A percentile compares a stretch with the other conserved stretches of the same genome.
These are phyloP conservation scores for Odontarrhena argentea DNA, from an alignment of 345 rosid species.

Conservation along the genomic window DNA sequence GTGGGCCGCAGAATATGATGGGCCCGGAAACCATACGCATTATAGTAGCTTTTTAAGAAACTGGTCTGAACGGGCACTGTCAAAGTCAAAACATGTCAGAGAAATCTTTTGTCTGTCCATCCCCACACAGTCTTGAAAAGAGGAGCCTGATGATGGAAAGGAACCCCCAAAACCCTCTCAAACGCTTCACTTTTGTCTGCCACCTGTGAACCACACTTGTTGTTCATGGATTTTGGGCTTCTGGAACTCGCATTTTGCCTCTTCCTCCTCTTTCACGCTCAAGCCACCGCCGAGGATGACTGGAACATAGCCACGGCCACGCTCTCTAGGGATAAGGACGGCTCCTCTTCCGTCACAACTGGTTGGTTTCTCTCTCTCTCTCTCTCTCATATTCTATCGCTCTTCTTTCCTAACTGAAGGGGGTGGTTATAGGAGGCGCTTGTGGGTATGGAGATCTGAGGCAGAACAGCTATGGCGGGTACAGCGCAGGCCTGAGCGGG, in stretches of 20 bases:
- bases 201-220: conserved; percentile 23
- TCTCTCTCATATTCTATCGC: neutral
- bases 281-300: conserved; percentile 46
- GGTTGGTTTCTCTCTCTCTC: conserved; percentile 48
- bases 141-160: conserved; percentile 40
- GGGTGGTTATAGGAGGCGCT: conserved; percentile 71
- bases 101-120: conserved; percentile 31
- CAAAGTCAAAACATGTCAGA: conserved; percentile 38
- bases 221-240: conserved; percentile 37
- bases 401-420: conserved; percentile 17
- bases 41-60: neutral
- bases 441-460: conserved; percentile 91
- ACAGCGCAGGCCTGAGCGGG: conserved; percentile 79
- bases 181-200: conserved; percentile 40
- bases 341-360: conserved; percentile 55
- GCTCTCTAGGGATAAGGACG: conserved; percentile 60
- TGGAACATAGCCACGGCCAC: conserved; percentile 94
- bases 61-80: conserved; percentile 32
- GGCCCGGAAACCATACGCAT: conserved; percentile 19
- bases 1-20: conserved; percentile 31
- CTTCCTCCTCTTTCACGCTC: conserved; percentile 30
- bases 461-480: conserved; percentile 63
- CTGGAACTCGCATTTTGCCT: conserved; percentile 32
- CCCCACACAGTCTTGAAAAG: conserved; percentile 43
- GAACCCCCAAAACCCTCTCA: conserved; percentile 40